phyloP scores from a whole-genome alignment of 1,139 yeast genomes.

The Candida dubliniensis region DNA sequence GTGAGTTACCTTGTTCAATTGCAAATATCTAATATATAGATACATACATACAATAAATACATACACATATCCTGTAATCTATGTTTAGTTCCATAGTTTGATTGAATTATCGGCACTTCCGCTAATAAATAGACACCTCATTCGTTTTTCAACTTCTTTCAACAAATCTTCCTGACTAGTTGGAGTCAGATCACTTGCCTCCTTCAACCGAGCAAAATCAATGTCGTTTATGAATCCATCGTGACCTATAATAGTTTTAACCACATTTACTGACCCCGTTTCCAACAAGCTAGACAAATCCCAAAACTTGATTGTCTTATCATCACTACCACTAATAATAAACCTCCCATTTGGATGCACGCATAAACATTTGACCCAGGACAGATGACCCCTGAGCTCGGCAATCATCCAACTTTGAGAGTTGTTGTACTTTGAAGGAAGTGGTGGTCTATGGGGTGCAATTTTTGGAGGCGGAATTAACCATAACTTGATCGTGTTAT shows the following conservation, averaged over 20 bases:
- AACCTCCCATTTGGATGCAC: constrained; percentile 78
- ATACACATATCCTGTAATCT: too few relatives aligned
- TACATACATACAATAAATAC: background rate
- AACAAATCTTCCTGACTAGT: constrained; percentile 18
- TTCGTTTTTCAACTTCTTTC: constrained; percentile 37
- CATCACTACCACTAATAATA: constrained; percentile 77
- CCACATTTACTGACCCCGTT: constrained; percentile 43
- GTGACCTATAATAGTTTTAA: constrained; percentile 60
- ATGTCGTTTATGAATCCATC: constrained; percentile 71
- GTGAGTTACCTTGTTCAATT: background rate
- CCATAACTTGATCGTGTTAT: constrained; percentile 77
- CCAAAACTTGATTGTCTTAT: constrained; percentile 77
- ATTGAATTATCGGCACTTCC: constrained; percentile 60
- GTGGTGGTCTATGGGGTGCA: constrained; percentile 55
- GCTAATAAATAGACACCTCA: constrained; percentile 58
- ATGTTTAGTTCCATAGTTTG: constrained; percentile 48
- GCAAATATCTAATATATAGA: background rate
- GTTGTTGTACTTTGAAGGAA: constrained; percentile 48
- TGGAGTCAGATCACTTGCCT: constrained; percentile 7
- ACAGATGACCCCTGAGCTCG: constrained; percentile 68
- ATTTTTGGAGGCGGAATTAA: constrained; percentile 59
- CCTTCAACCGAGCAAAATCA: constrained; percentile 54
- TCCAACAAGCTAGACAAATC: constrained; percentile 55
- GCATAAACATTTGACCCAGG: constrained; percentile 77
- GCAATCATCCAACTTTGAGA: constrained; percentile 64